A percentile compares a stretch with the other conserved stretches of the same genome.
Conservation (phyloP, 2,329 filamentous ascomycete species). For the Lecanicillium sp. region DNA sequence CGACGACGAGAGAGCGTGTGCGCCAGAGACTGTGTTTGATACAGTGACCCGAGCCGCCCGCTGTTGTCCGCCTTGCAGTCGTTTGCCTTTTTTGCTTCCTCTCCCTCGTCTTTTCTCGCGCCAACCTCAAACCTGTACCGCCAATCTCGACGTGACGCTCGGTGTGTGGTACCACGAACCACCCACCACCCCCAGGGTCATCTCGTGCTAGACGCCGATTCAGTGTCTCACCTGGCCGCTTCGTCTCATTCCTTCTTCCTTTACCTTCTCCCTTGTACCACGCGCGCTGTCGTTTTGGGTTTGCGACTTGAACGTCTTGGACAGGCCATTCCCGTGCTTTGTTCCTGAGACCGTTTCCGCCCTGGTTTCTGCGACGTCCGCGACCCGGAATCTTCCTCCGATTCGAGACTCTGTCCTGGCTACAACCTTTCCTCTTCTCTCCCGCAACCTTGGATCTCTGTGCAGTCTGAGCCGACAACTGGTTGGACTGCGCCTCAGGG, state of each 20-base stretch:
- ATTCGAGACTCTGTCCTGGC: conserved; percentile 1
- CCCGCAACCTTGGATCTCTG: not conserved
- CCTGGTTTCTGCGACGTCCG: conserved; percentile 4
- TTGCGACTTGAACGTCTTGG: conserved; percentile 1
- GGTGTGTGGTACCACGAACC: conserved; percentile 7
- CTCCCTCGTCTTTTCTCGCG: not conserved
- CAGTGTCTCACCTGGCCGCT: conserved; percentile 14
- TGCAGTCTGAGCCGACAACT: not conserved
- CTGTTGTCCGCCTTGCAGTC: not conserved
- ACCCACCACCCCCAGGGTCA: not conserved
- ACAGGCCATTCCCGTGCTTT: not conserved
- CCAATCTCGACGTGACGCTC: too few relatives aligned
- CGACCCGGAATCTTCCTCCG: conserved; percentile 1
- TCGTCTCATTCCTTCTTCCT: conserved; percentile 16
- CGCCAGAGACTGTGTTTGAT: conserved; percentile 3
- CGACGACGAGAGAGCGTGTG: not conserved
- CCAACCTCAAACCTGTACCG: too few relatives aligned
- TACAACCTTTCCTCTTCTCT: not conserved
- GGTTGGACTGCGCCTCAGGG: conserved; percentile 4
- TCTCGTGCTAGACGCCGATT: conserved; percentile 9
- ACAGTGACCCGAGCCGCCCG: conserved; percentile 1
- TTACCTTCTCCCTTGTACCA: conserved; percentile 10
- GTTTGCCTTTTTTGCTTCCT: not conserved
- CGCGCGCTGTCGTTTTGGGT: conserved; percentile 1
- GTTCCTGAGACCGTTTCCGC: too few relatives aligned